phyloP scores from a whole-genome alignment of 2,329 filamentous ascomycete genomes.

The Stachybotrys chlorohalonatus region DNA sequence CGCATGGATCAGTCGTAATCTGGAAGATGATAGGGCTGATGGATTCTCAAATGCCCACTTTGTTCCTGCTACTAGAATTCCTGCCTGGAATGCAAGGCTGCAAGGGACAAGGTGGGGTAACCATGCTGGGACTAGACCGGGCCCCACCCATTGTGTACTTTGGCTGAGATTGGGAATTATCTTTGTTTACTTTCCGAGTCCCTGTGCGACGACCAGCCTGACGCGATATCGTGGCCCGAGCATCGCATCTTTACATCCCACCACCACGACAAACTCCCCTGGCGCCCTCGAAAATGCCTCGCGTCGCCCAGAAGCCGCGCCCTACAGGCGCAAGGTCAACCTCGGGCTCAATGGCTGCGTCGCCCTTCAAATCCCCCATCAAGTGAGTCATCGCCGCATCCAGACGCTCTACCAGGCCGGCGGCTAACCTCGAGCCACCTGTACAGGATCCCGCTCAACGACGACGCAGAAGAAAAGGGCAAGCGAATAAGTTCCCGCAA shows the following conservation, averaged over 20 bases:
- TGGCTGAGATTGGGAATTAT: background rate
- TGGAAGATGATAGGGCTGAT: too few species aligned
- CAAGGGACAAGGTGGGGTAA: background rate
- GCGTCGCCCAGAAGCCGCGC: slow-evolving; percentile 46
- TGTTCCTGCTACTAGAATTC: background rate
- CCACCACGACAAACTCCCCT: background rate
- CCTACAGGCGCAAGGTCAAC: slow-evolving; percentile 36
- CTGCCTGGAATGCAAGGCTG: background rate
- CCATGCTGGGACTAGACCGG: too few species aligned
- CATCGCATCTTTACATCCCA: slow-evolving; percentile 6
- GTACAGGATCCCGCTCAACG: slow-evolving; percentile 82
- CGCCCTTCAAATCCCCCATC: slow-evolving; percentile 47
- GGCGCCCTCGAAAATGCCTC: slow-evolving; percentile 37
- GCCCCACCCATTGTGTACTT: background rate
- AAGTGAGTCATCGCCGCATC: slow-evolving; percentile 33
- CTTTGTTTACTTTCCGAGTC: slow-evolving; percentile 19
- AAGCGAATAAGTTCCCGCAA: slow-evolving; percentile 79
- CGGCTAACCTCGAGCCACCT: slow-evolving; percentile 3
- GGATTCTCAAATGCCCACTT: too few species aligned
- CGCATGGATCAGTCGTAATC: too few species aligned
- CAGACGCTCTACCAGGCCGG: slow-evolving; percentile 3
- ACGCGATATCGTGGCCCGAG: slow-evolving; percentile 2
- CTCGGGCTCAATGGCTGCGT: slow-evolving; percentile 36
- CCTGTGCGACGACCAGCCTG: slow-evolving; percentile 12
- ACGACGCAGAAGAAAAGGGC: slow-evolving; percentile 88